Evolutionary conservation across 306 rosid genomes (phyloP), one percentile per base, ranked within the genome.

Genomic region (Sicyos edulis): DNA sequence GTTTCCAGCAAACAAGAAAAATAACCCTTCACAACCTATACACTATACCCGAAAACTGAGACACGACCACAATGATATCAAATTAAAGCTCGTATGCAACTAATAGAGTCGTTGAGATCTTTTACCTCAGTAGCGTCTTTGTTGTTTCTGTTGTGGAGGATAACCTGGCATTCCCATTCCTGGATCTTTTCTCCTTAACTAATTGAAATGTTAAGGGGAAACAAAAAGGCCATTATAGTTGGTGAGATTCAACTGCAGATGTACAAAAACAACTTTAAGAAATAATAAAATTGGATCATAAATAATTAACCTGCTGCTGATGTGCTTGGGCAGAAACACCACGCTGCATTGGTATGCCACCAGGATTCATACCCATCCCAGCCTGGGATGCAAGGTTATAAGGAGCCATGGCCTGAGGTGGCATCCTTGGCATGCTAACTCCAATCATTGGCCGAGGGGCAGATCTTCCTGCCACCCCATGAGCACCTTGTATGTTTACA

Each of bases 291-390:
- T 21, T 21, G 53, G 42, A 32, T 32, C 12, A 56, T 44, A 42
- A 11, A 20, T 72, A 74, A 79, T 59, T 65, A 26, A 74, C 96
- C 95, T 89, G 96, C 75, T 86, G 96, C 79, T 85, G 97, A 75
- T 91, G 96, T 47, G 85, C 86, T 81, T 88, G 96, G 7, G 86
- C 80, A 75, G 78, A 53, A 77, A 85, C 91, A 78, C 96, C 98
- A 52, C 96, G 90, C 75, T 83, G 96, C 96, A 92, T 89, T 42
- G 89, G 92, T 74, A 91, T 82, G 74, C 93, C 87, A 62, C 87
- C 80, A 47, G 95, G 96, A 85, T 92, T 92, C 92, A 88, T 90
- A 66, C 88, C 85, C 86, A 88, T 89, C 69, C 89, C 96, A 50
- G 91, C 80, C 85, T 90, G 96, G 73, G 96, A 87, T 71, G 96